Conservation (phyloP, 2,329 filamentous ascomycete genomes). For the Trichoderma aggressivum region DNA sequence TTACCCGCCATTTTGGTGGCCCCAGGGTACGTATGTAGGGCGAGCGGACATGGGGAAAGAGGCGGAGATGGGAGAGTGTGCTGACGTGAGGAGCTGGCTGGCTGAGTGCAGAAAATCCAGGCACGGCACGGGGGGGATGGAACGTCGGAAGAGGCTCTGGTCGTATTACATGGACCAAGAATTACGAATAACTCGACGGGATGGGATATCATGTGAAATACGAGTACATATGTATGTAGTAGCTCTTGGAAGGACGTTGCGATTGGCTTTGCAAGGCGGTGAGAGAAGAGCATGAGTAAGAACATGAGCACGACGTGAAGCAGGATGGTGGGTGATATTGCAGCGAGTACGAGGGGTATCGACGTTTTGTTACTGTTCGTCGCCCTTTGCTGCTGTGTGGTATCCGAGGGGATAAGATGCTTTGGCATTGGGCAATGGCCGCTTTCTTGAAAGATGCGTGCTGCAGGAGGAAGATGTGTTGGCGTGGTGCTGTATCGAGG, state of each 20-base stretch:
- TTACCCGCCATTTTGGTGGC: constrained; percentile 2
- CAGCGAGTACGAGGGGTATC: not conserved
- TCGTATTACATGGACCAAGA: not conserved
- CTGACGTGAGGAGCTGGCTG: too few relatives aligned
- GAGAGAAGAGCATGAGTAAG: too few relatives aligned
- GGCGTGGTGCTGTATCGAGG: not conserved
- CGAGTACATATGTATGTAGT: not conserved
- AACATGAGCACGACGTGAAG: not conserved
- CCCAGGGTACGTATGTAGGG: too few relatives aligned
- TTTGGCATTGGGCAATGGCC: not conserved
- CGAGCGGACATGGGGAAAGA: not conserved
- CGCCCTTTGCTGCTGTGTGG: not conserved
- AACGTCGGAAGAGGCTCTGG: not conserved
- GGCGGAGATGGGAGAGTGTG: not conserved
- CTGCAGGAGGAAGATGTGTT: not conserved
- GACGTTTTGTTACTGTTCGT: not conserved
- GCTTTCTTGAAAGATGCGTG: not conserved
- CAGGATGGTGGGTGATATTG: not conserved
- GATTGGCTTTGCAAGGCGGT: not conserved
- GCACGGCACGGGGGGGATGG: not conserved
- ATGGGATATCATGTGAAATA: not conserved
- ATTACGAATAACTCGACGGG: not conserved
- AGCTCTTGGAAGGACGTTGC: not conserved
- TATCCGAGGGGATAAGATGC: not conserved
- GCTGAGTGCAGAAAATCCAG: not conserved